Evolutionary conservation across 1,284 basidiomycete species (phyloP).

Genomic region (Cystobasidium slooffiae): DNA sequence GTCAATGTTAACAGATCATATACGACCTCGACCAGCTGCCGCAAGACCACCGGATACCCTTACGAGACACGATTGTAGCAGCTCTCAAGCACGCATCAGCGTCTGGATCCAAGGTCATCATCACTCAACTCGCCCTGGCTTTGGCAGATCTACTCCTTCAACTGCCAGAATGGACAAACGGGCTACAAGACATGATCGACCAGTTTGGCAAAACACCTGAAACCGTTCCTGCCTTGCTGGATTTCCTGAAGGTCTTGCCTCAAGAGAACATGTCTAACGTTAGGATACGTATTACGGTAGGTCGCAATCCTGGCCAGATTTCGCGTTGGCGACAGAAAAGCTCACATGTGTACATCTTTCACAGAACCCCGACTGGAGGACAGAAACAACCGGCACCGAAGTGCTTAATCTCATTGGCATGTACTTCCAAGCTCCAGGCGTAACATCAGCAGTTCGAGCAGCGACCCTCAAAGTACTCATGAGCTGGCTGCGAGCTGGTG

Average conservation of each 20-base stretch:
- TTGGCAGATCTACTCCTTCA: constrained; percentile 90
- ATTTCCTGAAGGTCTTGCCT: constrained; percentile 88
- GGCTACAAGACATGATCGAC: constrained; percentile 81
- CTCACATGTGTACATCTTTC: neutral
- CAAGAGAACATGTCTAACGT: constrained; percentile 87
- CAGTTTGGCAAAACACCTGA: constrained; percentile 80
- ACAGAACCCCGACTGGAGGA: constrained; percentile 61
- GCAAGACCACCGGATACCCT: constrained; percentile 60
- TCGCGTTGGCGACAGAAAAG: neutral
- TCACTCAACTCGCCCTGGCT: constrained; percentile 87
- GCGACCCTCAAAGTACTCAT: constrained; percentile 86
- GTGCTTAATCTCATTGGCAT: constrained; percentile 80
- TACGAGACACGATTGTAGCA: constrained; percentile 83
- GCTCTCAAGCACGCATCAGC: constrained; percentile 72
- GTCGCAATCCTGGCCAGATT: constrained; percentile 55
- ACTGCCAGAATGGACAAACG: constrained; percentile 80
- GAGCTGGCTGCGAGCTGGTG: constrained; percentile 87
- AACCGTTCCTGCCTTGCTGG: constrained; percentile 80
- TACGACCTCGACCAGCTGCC: constrained; percentile 94
- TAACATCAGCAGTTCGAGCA: constrained; percentile 77
- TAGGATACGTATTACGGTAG: constrained; percentile 83
- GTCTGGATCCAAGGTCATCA: constrained; percentile 78
- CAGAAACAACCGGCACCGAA: constrained; percentile 77
- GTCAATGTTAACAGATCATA: constrained; percentile 69
- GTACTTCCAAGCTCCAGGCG: constrained; percentile 86